These are phyloP conservation scores for Globisporangium echinulatum DNA, from an alignment of 352 stramenopile genomes.

Conservation along the genomic window DNA sequence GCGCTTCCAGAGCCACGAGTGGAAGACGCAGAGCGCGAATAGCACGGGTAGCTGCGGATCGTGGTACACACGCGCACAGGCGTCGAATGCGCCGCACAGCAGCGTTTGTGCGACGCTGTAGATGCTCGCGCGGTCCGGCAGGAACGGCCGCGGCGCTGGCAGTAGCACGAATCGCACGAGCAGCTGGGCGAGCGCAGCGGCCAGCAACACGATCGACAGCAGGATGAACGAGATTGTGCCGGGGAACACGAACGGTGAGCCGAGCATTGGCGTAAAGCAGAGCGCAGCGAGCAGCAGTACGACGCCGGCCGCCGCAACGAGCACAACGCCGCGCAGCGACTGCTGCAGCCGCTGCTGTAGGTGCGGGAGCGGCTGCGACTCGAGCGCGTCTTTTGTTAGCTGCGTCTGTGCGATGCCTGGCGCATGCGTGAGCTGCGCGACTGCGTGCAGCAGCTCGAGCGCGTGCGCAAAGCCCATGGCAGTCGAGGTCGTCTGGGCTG, in stretches of 20 bases:
- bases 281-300: constrained; percentile 22
- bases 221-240: constrained; percentile 19
- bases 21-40: constrained; percentile 29
- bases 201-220: constrained; percentile 18
- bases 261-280: constrained; percentile 19
- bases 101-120: constrained; percentile 25
- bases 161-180: constrained; percentile 41
- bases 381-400: neutral
- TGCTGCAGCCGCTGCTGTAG: constrained; percentile 54
- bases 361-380: constrained; percentile 25
- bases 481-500: neutral
- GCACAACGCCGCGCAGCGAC: constrained; percentile 34
- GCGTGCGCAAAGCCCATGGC: constrained; percentile 43
- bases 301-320: constrained; percentile 20
- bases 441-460: constrained; percentile 40
- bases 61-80: constrained; percentile 20
- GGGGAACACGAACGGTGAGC: constrained; percentile 27
- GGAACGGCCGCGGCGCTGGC: constrained; percentile 20
- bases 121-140: constrained; percentile 18
- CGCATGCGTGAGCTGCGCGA: constrained; percentile 23
- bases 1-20: constrained; percentile 48
- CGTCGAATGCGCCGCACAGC: constrained; percentile 28
- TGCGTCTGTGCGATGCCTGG: constrained; percentile 1
- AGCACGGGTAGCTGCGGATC: constrained; percentile 45
- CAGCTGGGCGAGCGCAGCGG: constrained; percentile 21